These are phyloP conservation scores for Lentinus brumalis DNA, from an alignment of 768 basidiomycete species.

Conservation along the genomic window DNA sequence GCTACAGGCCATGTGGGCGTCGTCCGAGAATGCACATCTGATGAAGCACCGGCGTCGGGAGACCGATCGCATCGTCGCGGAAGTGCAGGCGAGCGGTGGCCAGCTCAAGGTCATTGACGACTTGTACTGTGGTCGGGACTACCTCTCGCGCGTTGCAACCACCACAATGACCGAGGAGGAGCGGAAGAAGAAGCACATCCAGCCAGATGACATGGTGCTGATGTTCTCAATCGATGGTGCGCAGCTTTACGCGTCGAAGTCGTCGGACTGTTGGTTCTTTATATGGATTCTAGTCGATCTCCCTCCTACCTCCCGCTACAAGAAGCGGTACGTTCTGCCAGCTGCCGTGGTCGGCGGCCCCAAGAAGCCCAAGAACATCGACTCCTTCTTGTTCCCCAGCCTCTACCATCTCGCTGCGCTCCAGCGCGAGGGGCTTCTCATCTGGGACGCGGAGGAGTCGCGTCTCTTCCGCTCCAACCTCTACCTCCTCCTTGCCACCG, in stretches of 20 bases:
- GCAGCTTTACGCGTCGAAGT: constrained; percentile 33
- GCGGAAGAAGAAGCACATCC: too few species aligned
- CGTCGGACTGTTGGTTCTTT: constrained; percentile 36
- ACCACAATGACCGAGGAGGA: too few species aligned
- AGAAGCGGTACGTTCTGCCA: constrained; percentile 29
- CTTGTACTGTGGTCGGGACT: constrained; percentile 31
- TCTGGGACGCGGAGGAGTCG: constrained; percentile 29
- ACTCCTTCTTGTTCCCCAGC: constrained; percentile 34
- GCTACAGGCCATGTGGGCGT: constrained; percentile 39
- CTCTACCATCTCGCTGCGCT: constrained; percentile 32
- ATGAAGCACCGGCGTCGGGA: not conserved
- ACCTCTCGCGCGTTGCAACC: too few species aligned
- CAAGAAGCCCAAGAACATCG: constrained; percentile 32
- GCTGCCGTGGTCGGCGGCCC: constrained; percentile 33
- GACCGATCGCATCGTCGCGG: not conserved
- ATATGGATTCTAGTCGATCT: constrained; percentile 31
- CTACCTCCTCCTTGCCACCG: constrained; percentile 6
- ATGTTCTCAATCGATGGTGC: constrained; percentile 30
- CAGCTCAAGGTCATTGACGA: constrained; percentile 35
- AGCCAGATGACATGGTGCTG: constrained; percentile 23
- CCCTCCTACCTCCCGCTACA: constrained; percentile 29
- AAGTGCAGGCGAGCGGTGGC: not conserved
- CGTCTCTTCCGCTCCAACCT: not conserved
- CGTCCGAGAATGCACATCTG: not conserved
- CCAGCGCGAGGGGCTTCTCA: constrained; percentile 25